phyloP scores from a whole-genome alignment of 495 filamentous ascomycete species.

The Daldinia childiae region DNA sequence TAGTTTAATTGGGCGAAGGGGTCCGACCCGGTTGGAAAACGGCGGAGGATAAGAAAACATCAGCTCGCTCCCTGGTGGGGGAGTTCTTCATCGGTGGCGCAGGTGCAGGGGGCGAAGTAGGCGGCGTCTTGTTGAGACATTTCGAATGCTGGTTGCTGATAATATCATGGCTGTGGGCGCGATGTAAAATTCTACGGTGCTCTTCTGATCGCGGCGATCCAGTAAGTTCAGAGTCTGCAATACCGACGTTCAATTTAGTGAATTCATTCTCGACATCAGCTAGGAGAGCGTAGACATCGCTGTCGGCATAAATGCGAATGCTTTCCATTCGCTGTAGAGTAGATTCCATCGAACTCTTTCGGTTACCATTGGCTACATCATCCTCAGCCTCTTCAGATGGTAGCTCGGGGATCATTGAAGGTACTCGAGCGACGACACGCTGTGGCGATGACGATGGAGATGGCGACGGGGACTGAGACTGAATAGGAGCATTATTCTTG shows the following conservation, averaged over 20 bases:
- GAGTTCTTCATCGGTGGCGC: slow-evolving; percentile 45
- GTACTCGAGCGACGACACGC: slow-evolving; percentile 58
- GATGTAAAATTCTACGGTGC: slow-evolving; percentile 47
- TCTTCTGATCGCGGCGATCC: slow-evolving; percentile 31
- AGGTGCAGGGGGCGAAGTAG: slow-evolving; percentile 41
- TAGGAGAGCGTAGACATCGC: slow-evolving; percentile 69
- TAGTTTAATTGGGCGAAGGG: slow-evolving; percentile 15
- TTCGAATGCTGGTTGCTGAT: slow-evolving; percentile 45
- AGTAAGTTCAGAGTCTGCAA: slow-evolving; percentile 25
- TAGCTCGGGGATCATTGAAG: slow-evolving; percentile 58
- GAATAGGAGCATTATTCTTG: slow-evolving; percentile 46
- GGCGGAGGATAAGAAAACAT: slow-evolving; percentile 56
- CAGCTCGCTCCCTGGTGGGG: slow-evolving; percentile 28
- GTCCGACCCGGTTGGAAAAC: slow-evolving; percentile 51
- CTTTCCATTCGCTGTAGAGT: slow-evolving; percentile 62
- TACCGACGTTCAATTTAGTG: slow-evolving; percentile 57
- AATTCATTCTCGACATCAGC: slow-evolving; percentile 70
- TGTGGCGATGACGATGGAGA: slow-evolving; percentile 55
- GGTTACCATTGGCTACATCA: slow-evolving; percentile 28
- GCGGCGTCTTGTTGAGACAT: slow-evolving; percentile 31
- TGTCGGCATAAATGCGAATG: slow-evolving; percentile 73
- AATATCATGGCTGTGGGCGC: slow-evolving; percentile 54
- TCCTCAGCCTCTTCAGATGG: slow-evolving; percentile 53
- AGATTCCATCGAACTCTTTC: slow-evolving; percentile 37
- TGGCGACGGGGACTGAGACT: slow-evolving; percentile 51